Percentiles rank a stretch among this genome's conserved stretches.
Evolutionary conservation across 2,329 filamentous ascomycete genomes (phyloP).

Genomic region (Apiospora phragmitis): DNA sequence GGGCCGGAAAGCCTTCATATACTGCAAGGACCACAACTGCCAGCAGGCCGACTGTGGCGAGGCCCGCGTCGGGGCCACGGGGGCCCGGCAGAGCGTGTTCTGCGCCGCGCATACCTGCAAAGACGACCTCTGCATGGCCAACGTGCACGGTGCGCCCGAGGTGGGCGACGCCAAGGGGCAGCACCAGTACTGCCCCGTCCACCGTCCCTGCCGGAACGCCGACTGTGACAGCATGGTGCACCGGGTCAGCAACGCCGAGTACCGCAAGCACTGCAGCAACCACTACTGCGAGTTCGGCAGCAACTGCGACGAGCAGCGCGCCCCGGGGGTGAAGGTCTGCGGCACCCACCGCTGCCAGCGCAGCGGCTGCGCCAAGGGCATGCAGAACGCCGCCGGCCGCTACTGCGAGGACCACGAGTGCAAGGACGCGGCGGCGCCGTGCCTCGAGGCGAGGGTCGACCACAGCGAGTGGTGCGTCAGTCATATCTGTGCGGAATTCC

Average conservation of each 20-base stretch:
- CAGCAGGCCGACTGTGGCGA: neutral
- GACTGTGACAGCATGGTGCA: neutral
- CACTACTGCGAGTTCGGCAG: conserved; percentile 6
- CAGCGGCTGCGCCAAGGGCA: neutral
- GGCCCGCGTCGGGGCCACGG: neutral
- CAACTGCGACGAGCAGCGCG: neutral
- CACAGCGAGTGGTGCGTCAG: neutral
- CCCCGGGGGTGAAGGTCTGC: neutral
- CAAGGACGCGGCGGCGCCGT: neutral
- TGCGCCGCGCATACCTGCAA: neutral
- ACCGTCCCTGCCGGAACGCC: neutral
- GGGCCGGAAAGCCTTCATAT: neutral
- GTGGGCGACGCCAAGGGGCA: neutral
- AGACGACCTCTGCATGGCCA: neutral
- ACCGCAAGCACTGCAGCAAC: neutral
- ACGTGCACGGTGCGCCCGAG: neutral
- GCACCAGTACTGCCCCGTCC: neutral
- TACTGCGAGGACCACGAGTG: conserved; percentile 7
- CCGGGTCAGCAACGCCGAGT: neutral
- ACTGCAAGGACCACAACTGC: conserved; percentile 7
- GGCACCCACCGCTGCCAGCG: neutral
- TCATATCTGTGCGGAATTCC: neutral
- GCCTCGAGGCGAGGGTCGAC: neutral
- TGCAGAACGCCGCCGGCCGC: neutral
- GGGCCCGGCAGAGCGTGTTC: neutral